Conservation (phyloP, 2,329 filamentous ascomycete species). For the Coniochaeta sp. region DNA sequence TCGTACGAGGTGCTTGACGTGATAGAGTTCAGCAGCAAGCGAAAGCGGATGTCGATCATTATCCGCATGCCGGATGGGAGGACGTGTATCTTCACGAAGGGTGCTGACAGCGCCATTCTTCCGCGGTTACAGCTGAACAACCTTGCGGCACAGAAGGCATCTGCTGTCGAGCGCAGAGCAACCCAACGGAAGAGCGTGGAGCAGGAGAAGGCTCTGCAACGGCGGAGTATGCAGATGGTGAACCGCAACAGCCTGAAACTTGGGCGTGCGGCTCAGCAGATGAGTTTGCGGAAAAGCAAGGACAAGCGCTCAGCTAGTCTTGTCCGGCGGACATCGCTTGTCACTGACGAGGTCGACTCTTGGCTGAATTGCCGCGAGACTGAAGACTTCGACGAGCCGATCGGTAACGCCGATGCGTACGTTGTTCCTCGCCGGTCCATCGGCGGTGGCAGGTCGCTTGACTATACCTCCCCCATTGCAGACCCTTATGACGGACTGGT, state of each 20-base stretch:
- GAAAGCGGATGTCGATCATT: conserved; percentile 84
- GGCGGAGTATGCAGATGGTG: conserved; percentile 20
- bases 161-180: conserved; percentile 23
- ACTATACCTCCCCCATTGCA: conserved; percentile 20
- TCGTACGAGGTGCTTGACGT: conserved; percentile 74
- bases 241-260: conserved; percentile 27
- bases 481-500: conserved; percentile 45
- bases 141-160: conserved; percentile 54
- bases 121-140: conserved; percentile 61
- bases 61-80: conserved; percentile 74
- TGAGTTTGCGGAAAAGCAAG: conserved; percentile 20
- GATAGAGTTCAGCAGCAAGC: conserved; percentile 80
- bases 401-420: conserved; percentile 15
- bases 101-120: conserved; percentile 74
- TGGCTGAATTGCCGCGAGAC: conserved; percentile 28
- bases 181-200: conserved; percentile 52
- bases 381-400: conserved; percentile 17
- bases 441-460: conserved; percentile 27
- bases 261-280: conserved; percentile 17
- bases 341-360: conserved; percentile 26
- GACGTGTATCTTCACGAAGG: conserved; percentile 79
- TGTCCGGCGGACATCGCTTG: background rate
- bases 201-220: conserved; percentile 23
- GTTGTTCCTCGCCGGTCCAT: conserved; percentile 20
- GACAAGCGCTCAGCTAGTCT: conserved; percentile 5